Evolutionary conservation across 495 filamentous ascomycete species (phyloP), one percentile per base, ranked within the genome.

Genomic region (Neurospora sp.): DNA sequence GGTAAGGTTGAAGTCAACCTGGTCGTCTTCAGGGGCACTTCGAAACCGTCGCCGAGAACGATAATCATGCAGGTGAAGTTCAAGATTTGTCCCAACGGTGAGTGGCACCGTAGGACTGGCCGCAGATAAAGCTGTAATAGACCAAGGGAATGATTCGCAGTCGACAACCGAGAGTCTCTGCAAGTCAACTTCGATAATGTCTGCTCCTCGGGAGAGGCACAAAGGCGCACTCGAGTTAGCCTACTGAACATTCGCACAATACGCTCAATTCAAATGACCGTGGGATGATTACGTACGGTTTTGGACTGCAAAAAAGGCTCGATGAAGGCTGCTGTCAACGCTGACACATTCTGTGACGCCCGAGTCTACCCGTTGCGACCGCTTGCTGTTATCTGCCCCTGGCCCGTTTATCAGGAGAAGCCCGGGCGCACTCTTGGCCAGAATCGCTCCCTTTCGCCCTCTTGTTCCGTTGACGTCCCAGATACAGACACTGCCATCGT

Each of bases 31-130:
- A 71, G 77, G 23, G 39, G 69, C 46, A 72, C 70, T 11, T 75
- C 75, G 73, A 66, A 66, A 66, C 14, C 27, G 27, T 66, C 23
- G 54, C 14, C 80, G 75, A 37, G 83, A 80, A 66, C 94, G 87
- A 27, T 90, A 88, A 78, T 98, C 95, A 77, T 97, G 89, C 37
- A 98, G 89, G 77, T 98, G 93, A 9, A 98, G 83, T 27, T 91
- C 93, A 44, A 91, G 84, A 62, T 90, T 93, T 7, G 95, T 97
- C 2, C 94, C 95, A 16, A 98, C 88, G 4, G 94, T 97, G 39
- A 98, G 81, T 20, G 95, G 95, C 4, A 90, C 87, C 12, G 88
- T 87, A 74, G 90, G 85, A 20, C 88, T 88, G 39, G 93, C 90
- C 73, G 93, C 88, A 1, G 95, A 97, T 44, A 98, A 82, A 3